Evolutionary conservation across 2,329 filamentous ascomycete species (phyloP).

Genomic region (Lachnum nothofagi): DNA sequence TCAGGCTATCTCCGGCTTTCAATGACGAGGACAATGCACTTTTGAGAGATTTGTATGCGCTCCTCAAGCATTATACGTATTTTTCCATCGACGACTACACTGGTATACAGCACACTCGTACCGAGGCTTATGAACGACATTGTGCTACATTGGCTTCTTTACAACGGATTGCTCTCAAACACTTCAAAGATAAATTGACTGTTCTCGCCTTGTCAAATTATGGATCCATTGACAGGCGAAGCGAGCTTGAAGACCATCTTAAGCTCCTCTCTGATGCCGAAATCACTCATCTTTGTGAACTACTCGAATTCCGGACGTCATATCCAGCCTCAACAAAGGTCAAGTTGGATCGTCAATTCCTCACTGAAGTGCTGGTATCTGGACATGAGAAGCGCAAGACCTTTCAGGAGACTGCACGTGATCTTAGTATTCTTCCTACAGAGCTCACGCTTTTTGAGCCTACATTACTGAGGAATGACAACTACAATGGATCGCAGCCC

Average conservation of each 20-base stretch:
- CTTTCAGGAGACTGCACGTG: conserved; percentile 73
- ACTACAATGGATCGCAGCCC: conserved; percentile 80
- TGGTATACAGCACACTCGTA: conserved; percentile 65
- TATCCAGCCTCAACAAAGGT: conserved; percentile 71
- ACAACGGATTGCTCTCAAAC: conserved; percentile 70
- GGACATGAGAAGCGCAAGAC: conserved; percentile 72
- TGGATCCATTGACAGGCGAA: conserved; percentile 73
- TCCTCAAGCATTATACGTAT: conserved; percentile 81
- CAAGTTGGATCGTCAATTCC: conserved; percentile 56
- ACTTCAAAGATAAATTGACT: conserved; percentile 87
- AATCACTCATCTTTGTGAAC: conserved; percentile 59
- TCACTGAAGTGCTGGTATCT: conserved; percentile 67
- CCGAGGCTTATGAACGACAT: conserved; percentile 74
- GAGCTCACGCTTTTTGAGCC: conserved; percentile 76
- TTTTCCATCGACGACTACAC: conserved; percentile 92
- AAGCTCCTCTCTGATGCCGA: conserved; percentile 69
- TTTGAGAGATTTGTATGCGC: conserved; percentile 70
- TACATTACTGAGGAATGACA: conserved; percentile 72
- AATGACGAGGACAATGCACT: conserved; percentile 69
- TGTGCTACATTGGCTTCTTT: conserved; percentile 71
- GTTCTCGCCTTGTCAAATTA: conserved; percentile 90
- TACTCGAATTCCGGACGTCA: conserved; percentile 72
- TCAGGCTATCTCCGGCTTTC: conserved; percentile 74
- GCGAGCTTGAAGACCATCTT: conserved; percentile 73
- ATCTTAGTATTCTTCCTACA: conserved; percentile 74